These are phyloP conservation scores for Heracleum sosnowskyi DNA, from an alignment of 129 eudicot species.

Conservation along the genomic window DNA sequence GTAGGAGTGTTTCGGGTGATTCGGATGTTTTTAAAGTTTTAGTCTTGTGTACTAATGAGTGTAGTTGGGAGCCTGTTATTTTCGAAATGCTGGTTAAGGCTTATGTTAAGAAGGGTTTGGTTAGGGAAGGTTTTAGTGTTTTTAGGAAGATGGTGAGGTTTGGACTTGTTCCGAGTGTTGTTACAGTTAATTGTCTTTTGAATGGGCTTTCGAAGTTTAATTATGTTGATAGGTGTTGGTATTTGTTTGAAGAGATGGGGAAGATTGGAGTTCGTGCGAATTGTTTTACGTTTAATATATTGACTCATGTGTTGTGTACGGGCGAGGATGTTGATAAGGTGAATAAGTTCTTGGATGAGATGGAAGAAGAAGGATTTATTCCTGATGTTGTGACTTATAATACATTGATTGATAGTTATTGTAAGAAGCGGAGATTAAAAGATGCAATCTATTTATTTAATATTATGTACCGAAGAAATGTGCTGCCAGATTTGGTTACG, in stretches of 20 bases:
- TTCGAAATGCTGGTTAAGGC: constrained; percentile 87
- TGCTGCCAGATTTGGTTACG: constrained; percentile 69
- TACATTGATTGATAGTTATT: constrained; percentile 59
- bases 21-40: constrained; percentile 45
- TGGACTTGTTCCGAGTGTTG: constrained; percentile 57
- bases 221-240: constrained; percentile 62
- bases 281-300: constrained; percentile 63
- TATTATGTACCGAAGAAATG: constrained; percentile 66
- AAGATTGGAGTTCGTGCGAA: constrained; percentile 57
- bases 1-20: constrained; percentile 11
- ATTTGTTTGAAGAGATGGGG: constrained; percentile 59
- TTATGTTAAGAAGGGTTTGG: constrained; percentile 47
- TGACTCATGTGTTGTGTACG: constrained; percentile 68
- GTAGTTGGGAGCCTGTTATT: constrained; percentile 83
- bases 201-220: constrained; percentile 56
- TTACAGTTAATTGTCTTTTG: constrained; percentile 66
- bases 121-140: constrained; percentile 47
- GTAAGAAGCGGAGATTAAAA: constrained; percentile 53
- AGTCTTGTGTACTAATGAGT: constrained; percentile 40
- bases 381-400: constrained; percentile 89
- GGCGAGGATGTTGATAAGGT: constrained; percentile 58
- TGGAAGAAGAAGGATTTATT: constrained; percentile 96
- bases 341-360: constrained; percentile 66
- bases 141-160: constrained; percentile 58
- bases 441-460: constrained; percentile 68